Evolutionary conservation across 2,329 filamentous ascomycete genomes (phyloP).

Genomic region (Ilyonectria sp.): DNA sequence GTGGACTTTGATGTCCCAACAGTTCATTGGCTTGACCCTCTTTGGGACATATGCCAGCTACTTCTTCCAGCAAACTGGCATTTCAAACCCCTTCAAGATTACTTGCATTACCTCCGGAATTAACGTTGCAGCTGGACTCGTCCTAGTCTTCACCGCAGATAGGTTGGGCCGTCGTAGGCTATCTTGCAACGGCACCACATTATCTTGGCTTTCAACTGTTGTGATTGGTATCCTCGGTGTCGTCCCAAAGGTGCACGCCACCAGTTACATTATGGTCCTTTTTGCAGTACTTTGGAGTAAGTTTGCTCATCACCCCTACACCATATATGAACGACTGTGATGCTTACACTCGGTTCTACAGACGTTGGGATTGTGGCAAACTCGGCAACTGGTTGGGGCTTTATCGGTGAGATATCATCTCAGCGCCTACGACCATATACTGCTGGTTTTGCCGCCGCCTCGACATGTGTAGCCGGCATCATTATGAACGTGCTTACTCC

Average conservation of each 20-base stretch:
- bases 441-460: constrained; percentile 49
- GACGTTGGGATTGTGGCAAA: constrained; percentile 24
- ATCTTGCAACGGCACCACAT: constrained; percentile 7
- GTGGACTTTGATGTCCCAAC: constrained; percentile 47
- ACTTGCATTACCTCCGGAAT: constrained; percentile 34
- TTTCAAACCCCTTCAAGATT: constrained; percentile 36
- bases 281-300: constrained; percentile 23
- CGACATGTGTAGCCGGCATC: constrained; percentile 44
- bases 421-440: constrained; percentile 53
- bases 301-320: neutral
- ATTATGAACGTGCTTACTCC: constrained; percentile 35
- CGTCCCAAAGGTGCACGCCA: neutral
- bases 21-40: constrained; percentile 21
- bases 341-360: no score
- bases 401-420: constrained; percentile 55
- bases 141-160: constrained; percentile 21
- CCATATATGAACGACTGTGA: no score
- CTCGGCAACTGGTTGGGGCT: constrained; percentile 48
- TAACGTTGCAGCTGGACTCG: constrained; percentile 29
- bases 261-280: neutral
- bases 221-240: constrained; percentile 17
- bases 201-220: constrained; percentile 5
- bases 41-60: constrained; percentile 69
- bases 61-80: constrained; percentile 52
- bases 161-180: neutral